Percentiles rank a stretch among this genome's conserved stretches.
phyloP scores from a whole-genome alignment of 306 rosid genomes.

The Quercus alba region DNA sequence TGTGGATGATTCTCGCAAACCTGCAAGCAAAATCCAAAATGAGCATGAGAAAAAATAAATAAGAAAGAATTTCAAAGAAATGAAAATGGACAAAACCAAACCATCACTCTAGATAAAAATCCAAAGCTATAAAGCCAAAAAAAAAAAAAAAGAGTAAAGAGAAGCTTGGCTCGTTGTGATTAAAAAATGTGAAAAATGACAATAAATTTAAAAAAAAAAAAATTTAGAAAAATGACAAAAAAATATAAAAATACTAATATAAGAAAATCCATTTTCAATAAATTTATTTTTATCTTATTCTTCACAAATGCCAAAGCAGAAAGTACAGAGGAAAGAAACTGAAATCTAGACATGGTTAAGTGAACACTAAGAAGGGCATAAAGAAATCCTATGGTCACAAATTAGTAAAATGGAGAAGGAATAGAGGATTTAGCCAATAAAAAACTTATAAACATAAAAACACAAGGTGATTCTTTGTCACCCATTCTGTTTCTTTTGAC shows the following conservation, averaged over 20 bases:
- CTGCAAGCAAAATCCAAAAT: conserved; percentile 35
- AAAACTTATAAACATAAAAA: background rate
- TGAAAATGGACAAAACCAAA: background rate
- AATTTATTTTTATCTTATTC: background rate
- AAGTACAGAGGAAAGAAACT: background rate
- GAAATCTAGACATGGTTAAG: background rate
- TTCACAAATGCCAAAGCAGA: background rate
- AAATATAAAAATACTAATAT: background rate
- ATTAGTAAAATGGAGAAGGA: background rate
- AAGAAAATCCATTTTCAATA: background rate
- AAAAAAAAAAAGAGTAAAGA: background rate
- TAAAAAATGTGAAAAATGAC: background rate
- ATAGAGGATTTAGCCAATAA: background rate
- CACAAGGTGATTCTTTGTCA: background rate
- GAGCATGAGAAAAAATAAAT: background rate
- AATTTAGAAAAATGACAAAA: background rate
- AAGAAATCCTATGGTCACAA: background rate
- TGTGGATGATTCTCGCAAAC: conserved; percentile 97
- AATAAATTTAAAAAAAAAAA: background rate
- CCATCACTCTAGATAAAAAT: background rate
- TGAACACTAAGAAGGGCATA: background rate
- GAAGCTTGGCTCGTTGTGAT: background rate
- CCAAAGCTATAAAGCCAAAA: background rate
- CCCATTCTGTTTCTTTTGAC: too few species aligned
- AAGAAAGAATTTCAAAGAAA: conserved; percentile 2